A percentile compares a stretch with the other conserved stretches of the same genome.
Conservation (phyloP, 345 rosid species). For the Lenwebbia sp. region DNA sequence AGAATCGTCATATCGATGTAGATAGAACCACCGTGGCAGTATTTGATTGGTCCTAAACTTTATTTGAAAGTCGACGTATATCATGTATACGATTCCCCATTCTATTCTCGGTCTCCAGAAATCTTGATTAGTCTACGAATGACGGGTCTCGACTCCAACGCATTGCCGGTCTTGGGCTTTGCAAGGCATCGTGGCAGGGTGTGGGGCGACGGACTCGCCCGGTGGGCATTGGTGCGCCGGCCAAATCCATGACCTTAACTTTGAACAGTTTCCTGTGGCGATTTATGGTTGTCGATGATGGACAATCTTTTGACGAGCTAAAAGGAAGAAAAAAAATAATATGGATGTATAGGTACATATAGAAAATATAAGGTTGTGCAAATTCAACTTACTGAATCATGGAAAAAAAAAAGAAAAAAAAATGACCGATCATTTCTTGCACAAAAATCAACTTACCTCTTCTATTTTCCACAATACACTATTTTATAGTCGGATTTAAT, state of each 20-base stretch:
- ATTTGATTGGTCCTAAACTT: not conserved
- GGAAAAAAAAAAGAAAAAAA: fast-evolving
- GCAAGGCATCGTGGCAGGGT: not conserved
- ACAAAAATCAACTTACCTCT: not conserved
- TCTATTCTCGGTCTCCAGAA: not conserved
- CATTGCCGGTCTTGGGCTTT: not conserved
- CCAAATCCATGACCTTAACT: not conserved
- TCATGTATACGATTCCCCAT: not conserved
- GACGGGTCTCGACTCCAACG: not conserved
- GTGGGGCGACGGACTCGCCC: no score
- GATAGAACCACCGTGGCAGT: not conserved
- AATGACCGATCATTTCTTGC: not conserved
- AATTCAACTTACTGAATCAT: no score
- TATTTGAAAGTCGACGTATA: not conserved
- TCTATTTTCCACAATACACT: not conserved
- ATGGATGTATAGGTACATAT: no score
- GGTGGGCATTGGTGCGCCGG: not conserved
- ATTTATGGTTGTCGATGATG: no score
- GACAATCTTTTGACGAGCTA: no score
- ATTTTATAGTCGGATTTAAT: not conserved
- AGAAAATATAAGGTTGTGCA: no score
- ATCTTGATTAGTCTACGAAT: not conserved
- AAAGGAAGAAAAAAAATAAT: no score
- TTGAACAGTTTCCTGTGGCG: not conserved
- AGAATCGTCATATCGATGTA: not conserved